Base-by-base conservation (phyloP, 2,329 filamentous ascomycete species). In the Fusarium sp. region DNA sequence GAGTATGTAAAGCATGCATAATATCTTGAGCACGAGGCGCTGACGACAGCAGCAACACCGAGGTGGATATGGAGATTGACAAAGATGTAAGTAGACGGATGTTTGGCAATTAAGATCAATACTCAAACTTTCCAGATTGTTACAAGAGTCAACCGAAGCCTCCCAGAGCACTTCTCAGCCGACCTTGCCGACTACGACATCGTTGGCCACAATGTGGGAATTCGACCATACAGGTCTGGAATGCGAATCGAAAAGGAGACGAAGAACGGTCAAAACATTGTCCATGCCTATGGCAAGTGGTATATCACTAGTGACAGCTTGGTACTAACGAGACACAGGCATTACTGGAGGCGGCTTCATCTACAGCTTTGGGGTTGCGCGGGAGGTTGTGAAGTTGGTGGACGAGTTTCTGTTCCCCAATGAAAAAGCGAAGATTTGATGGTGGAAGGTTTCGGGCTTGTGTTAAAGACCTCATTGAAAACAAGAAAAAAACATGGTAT, bases 301-400 rank as follows among this genome's bases (percentile, higher is more conserved):
- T 6, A 15, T 3, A 2, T 30, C 12, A 22, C 7, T 4, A 6
- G 20, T 12, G 40, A 15, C 2, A 17, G 5, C 11, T 1, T 4
- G n/a, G 45, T 40, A 17, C 52, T 63, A 22, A 70, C 43, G 50
- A 40, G 27, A 50, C 32, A 45, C 14, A 70, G 56, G 54, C 7
- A 47, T 50, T 33, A 54, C 27, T 20, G 66, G 66, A 22, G 69
- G 66, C 20, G 68, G 56, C 15, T 71, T 54, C 20, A 69, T 71
- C 43, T 63, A 40, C 17, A 15, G 47, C 10, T 65, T 61, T 40
- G 65, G 62, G 8, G 54, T 50, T 10, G 63, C 52, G 8, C 56
- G 62, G 14, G 59, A 63, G 27, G 56, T 47, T 27, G 56, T 54
- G 8, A 47, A 37, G 30, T 35, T 37, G 6, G 66, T 58, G 2